phyloP scores from a whole-genome alignment of 345 rosid species.

The Laguncularia racemosa region DNA sequence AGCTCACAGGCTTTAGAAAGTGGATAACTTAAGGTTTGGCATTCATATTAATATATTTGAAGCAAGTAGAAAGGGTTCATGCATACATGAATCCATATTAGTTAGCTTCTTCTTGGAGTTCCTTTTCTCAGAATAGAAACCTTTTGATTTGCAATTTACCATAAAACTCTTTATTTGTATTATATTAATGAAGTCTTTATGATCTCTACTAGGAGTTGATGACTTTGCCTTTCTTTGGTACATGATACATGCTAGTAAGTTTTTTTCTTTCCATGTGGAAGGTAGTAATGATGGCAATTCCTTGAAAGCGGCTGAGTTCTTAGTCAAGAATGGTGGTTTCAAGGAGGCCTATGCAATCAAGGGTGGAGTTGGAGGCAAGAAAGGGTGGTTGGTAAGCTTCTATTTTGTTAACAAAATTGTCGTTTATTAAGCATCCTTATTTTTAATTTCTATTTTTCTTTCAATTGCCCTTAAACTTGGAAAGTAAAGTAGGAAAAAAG shows the following conservation, averaged over 20 bases:
- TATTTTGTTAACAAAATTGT: neutral
- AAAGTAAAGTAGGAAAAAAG: too few relatives aligned
- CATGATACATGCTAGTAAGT: conserved; percentile 3
- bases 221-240: neutral
- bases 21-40: too few relatives aligned
- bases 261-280: conserved; percentile 34
- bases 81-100: too few relatives aligned
- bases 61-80: too few relatives aligned
- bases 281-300: conserved; percentile 96
- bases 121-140: too few relatives aligned
- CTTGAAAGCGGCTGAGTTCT: conserved; percentile 56
- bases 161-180: too few relatives aligned
- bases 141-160: too few relatives aligned
- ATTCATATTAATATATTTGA: too few relatives aligned
- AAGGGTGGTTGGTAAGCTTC: conserved; percentile 88
- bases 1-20: too few relatives aligned
- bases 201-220: too few relatives aligned
- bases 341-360: conserved; percentile 80
- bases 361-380: conserved; percentile 79
- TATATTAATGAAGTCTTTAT: too few relatives aligned
- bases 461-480: neutral
- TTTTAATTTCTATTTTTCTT: neutral
- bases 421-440: neutral
- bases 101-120: too few relatives aligned
- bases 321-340: conserved; percentile 59